Base-by-base conservation (phyloP, 1,284 basidiomycete genomes). In the Cutaneotrichosporon cyanovorans region DNA sequence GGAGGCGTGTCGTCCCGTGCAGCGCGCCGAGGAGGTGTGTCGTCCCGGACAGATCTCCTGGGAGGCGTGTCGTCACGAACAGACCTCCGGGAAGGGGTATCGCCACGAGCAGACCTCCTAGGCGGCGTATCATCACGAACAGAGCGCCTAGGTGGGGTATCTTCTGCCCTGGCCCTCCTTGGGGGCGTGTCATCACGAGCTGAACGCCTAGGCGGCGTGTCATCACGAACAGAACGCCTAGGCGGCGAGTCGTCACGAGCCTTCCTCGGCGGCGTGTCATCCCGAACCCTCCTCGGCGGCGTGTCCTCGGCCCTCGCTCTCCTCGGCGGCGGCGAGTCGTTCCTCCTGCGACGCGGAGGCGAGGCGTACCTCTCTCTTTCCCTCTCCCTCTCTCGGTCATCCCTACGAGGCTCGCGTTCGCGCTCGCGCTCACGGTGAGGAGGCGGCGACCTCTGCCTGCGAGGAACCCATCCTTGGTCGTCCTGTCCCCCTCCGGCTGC, bases 1-100 rank as follows among this genome's bases (percentile, higher is more conserved):
- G 23, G 34, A 20, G 44, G 49, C 21, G 49, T 44, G 5, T 44
- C 32, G 40, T 46, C 45, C 18, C 40, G 40, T 5, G 33, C 36
- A 16, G 18, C 37, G 32, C 25, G 14, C 14, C 39, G 34, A 14
- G 32, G 45, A 14, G 47, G 43, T 15, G 51, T 41, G 33, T 53
- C 51, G 15, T 53, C 51, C 12, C 41, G 40, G 11, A 20, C 30
- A 3, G 30, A 10, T 5, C 28, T 16, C 22, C 42, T 31, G 5
- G 39, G 42, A 14, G 33, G 45, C 20, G 42, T 39, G 21, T 45
- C 37, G 14, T 45, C 44, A n/a, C 25, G 19, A 31, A 37, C 31
- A 14, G 21, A 15, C 3, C 39, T 33, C 32, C 45, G 33, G 9
- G 45, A 40, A 14, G 45, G 45, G 8, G 44, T 46, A 19, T 34